Conservation (phyloP, 75 land plant genomes). For the Pinus albicaulis region DNA sequence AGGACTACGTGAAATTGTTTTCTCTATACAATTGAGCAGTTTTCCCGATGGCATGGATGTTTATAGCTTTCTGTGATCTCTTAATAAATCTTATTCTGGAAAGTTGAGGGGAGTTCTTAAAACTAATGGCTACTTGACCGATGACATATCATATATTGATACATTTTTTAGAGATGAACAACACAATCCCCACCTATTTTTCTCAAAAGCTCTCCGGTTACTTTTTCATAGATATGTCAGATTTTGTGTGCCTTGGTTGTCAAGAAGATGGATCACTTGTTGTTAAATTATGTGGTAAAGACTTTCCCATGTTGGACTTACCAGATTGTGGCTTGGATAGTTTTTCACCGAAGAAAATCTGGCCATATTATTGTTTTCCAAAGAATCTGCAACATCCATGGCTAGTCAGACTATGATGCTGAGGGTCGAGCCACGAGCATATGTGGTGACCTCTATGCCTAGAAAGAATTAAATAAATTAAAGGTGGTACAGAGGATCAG, state of each 20-base stretch:
- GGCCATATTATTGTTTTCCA: neutral
- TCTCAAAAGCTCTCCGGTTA: constrained; percentile 9
- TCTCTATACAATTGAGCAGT: constrained; percentile 15
- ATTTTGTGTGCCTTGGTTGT: constrained; percentile 29
- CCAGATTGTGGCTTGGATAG: constrained; percentile 19
- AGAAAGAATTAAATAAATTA: too few relatives aligned
- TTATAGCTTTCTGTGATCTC: constrained; percentile 10
- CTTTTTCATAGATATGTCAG: constrained; percentile 27
- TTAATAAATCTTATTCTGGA: constrained; percentile 15
- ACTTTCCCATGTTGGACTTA: constrained; percentile 33
- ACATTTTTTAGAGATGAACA: neutral
- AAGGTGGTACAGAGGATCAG: too few relatives aligned
- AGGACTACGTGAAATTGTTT: constrained; percentile 22
- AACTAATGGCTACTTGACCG: constrained; percentile 17
- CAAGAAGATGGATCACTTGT: constrained; percentile 31
- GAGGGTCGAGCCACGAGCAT: too few relatives aligned
- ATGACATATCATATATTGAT: neutral
- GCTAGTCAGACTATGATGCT: too few relatives aligned
- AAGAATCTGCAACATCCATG: neutral
- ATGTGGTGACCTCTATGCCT: too few relatives aligned
- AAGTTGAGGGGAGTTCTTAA: constrained; percentile 14
- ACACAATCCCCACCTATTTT: constrained; percentile 14
- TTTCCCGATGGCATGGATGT: constrained; percentile 42
- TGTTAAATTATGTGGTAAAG: constrained; percentile 19
- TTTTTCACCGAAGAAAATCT: neutral